phyloP scores from a whole-genome alignment of 306 rosid species.

The Acacia acuminata region DNA sequence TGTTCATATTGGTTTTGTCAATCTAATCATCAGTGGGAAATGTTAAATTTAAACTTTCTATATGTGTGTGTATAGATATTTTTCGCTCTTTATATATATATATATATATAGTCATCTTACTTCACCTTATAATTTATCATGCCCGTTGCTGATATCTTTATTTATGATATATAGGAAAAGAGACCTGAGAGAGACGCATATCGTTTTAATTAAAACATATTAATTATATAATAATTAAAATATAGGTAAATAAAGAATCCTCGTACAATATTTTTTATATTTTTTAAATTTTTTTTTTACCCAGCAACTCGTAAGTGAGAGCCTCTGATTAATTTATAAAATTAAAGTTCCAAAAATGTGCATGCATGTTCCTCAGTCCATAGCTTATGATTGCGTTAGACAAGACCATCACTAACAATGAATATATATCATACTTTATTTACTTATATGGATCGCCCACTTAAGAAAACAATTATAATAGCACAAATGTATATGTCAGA shows the following conservation, averaged over 20 bases:
- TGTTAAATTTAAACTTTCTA: too few relatives aligned
- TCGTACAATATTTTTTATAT: too few relatives aligned
- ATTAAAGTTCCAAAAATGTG: slow-evolving; percentile 27
- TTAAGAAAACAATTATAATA: slow-evolving; percentile 15
- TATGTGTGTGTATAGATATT: not conserved
- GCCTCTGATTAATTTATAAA: not conserved
- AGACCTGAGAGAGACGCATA: not conserved
- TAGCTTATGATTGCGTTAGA: slow-evolving; percentile 38
- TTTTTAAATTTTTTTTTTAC: too few relatives aligned
- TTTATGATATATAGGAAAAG: not conserved
- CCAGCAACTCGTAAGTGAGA: slow-evolving; percentile 1
- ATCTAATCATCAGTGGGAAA: too few relatives aligned
- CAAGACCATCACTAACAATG: slow-evolving; percentile 29
- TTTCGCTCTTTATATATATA: not conserved
- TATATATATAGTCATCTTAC: not conserved
- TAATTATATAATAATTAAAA: slow-evolving; percentile 5
- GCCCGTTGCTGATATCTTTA: slow-evolving; percentile 4
- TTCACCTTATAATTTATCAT: not conserved
- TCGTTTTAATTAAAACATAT: not conserved
- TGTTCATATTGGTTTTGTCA: not conserved
- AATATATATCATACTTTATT: slow-evolving; percentile 32
- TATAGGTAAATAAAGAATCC: slow-evolving; percentile 31
- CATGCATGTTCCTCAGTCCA: slow-evolving; percentile 35
- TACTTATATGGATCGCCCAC: slow-evolving; percentile 32
- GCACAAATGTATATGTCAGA: slow-evolving; percentile 36